These are phyloP conservation scores for Elymus sibiricus DNA, from an alignment of 176 grass and related monocot genomes.

Conservation along the genomic window DNA sequence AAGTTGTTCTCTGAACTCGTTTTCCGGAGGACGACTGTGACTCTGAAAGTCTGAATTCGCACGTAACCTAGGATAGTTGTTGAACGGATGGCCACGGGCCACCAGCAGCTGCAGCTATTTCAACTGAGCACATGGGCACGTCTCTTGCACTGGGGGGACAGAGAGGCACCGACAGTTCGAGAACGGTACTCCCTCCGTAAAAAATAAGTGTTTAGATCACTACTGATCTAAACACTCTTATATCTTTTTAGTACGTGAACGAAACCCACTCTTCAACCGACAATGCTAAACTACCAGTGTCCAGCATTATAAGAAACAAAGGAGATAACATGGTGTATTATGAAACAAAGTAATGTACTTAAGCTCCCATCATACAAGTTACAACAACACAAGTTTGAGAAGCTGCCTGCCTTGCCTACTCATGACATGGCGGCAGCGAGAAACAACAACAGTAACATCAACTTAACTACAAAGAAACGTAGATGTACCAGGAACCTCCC, in stretches of 20 bases:
- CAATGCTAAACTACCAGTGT: no score
- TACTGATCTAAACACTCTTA: no score
- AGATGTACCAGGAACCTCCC: constrained; percentile 7
- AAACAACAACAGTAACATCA: constrained; percentile 22
- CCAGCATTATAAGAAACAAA: background rate
- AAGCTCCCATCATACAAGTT: constrained; percentile 27
- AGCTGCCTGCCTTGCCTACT: constrained; percentile 19
- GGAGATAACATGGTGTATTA: background rate
- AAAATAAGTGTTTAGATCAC: no score
- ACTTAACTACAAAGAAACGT: constrained; percentile 35
- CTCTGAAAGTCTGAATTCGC: background rate
- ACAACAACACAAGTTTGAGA: constrained; percentile 28
- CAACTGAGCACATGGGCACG: background rate
- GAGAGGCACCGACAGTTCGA: background rate
- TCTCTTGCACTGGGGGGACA: constrained; percentile 23
- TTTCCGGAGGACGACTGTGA: background rate
- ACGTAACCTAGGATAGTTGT: background rate
- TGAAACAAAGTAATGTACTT: constrained; percentile 44
- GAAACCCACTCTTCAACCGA: background rate
- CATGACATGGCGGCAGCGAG: constrained; percentile 14
- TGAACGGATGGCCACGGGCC: background rate
- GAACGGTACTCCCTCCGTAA: no score
- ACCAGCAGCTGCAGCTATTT: background rate
- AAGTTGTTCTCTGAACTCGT: background rate
- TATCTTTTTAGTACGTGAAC: no score